phyloP scores from a whole-genome alignment of 495 filamentous ascomycete species.

The Clavariopsis aquatica region DNA sequence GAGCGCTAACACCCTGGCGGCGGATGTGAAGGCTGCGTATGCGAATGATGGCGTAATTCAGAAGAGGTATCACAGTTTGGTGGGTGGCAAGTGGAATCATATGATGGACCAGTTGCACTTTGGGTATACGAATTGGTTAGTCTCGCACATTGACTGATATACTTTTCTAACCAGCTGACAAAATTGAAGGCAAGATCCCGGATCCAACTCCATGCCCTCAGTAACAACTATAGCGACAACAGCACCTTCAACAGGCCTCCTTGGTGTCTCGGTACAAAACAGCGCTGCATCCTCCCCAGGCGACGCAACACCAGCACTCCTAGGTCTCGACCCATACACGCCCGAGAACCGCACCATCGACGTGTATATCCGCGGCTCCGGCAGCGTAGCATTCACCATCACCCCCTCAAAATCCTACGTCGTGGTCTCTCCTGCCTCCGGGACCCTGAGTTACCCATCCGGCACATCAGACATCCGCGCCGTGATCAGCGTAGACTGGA shows the following conservation, averaged over 20 bases:
- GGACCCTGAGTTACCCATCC: constrained; percentile 27
- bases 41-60: constrained; percentile 53
- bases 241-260: constrained; percentile 22
- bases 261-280: constrained; percentile 29
- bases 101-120: constrained; percentile 65
- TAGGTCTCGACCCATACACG: constrained; percentile 20
- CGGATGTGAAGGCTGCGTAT: constrained; percentile 60
- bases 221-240: constrained; percentile 30
- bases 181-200: constrained; percentile 30
- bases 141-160: neutral
- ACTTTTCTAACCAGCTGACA: too few species aligned
- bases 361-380: constrained; percentile 27
- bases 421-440: constrained; percentile 10
- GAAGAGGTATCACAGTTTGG: constrained; percentile 59
- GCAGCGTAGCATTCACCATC: constrained; percentile 26
- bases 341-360: constrained; percentile 37
- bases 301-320: constrained; percentile 21
- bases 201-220: constrained; percentile 25
- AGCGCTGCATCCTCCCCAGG: constrained; percentile 29
- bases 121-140: constrained; percentile 45
- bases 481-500: constrained; percentile 25
- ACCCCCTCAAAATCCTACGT: constrained; percentile 21
- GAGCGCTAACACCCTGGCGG: constrained; percentile 61
- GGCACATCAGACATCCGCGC: constrained; percentile 25
- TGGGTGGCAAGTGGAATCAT: constrained; percentile 72